phyloP scores from a whole-genome alignment of 164 flowering plant genomes.

The Santalum album region DNA sequence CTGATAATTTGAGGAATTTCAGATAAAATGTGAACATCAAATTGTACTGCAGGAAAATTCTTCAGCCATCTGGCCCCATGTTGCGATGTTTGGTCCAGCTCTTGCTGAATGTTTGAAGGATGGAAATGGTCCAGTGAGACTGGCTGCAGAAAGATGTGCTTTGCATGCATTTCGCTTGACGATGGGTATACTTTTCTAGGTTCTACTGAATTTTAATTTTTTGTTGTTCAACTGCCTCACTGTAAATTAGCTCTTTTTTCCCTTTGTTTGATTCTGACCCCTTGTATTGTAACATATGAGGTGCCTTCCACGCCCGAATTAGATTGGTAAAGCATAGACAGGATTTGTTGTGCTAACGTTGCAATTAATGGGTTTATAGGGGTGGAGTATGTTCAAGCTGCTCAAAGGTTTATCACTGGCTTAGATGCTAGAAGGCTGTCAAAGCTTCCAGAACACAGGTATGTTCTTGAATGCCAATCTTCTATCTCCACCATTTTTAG shows the following conservation, averaged over 20 bases:
- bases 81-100: constrained; percentile 52
- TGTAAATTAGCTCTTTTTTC: background rate
- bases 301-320: background rate
- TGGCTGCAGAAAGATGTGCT: constrained; percentile 95
- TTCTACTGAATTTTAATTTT: background rate
- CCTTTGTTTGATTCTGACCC: background rate
- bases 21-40: too few relatives aligned
- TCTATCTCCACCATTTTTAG: too few relatives aligned
- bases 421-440: constrained; percentile 92
- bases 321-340: background rate
- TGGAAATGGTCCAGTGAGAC: constrained; percentile 78
- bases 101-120: constrained; percentile 87
- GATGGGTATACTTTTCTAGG: constrained; percentile 38
- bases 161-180: constrained; percentile 76
- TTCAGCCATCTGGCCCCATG: constrained; percentile 24
- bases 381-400: constrained; percentile 73
- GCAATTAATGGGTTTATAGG: constrained; percentile 49
- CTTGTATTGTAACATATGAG: background rate
- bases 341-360: background rate
- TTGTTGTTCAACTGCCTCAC: background rate
- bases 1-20: too few relatives aligned
- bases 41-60: constrained; percentile 52
- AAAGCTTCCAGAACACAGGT: constrained; percentile 88
- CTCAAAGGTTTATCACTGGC: constrained; percentile 87
- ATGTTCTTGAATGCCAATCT: constrained; percentile 6